phyloP scores from a whole-genome alignment of 345 rosid genomes.

The Mangifera indica region DNA sequence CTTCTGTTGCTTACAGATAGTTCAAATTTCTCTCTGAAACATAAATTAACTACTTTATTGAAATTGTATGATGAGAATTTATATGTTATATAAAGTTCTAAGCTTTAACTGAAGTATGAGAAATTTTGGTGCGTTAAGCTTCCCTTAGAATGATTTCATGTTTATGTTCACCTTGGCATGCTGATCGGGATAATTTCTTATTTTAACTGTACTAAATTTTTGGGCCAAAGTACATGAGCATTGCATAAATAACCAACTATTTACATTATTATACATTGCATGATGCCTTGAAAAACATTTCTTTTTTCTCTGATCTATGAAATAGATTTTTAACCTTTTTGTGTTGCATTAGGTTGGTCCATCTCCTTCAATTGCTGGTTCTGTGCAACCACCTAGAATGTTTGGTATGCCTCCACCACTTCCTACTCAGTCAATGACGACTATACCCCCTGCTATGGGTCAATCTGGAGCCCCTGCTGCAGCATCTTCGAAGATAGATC shows the following conservation, averaged over 20 bases:
- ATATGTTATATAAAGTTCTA: background rate
- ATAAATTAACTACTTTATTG: background rate
- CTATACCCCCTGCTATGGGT: conserved; percentile 71
- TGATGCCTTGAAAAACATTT: background rate
- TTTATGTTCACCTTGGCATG: background rate
- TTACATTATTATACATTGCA: background rate
- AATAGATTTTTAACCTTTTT: conserved; percentile 21
- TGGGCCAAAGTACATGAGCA: background rate
- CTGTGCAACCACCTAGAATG: conserved; percentile 66
- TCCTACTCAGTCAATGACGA: conserved; percentile 80
- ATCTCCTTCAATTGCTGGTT: conserved; percentile 58
- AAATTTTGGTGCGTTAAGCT: background rate
- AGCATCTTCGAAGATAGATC: conserved; percentile 84
- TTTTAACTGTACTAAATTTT: background rate
- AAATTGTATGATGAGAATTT: background rate
- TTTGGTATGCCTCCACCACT: conserved; percentile 79
- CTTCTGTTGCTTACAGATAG: background rate
- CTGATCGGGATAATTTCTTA: background rate
- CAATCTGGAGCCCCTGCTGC: conserved; percentile 71
- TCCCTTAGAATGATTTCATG: background rate
- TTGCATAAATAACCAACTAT: background rate
- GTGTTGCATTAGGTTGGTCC: conserved; percentile 52
- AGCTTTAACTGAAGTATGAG: background rate
- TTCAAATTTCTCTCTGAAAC: background rate
- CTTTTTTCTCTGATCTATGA: background rate